Conservation (phyloP, 495 filamentous ascomycete species). For the Neurospora africana region DNA sequence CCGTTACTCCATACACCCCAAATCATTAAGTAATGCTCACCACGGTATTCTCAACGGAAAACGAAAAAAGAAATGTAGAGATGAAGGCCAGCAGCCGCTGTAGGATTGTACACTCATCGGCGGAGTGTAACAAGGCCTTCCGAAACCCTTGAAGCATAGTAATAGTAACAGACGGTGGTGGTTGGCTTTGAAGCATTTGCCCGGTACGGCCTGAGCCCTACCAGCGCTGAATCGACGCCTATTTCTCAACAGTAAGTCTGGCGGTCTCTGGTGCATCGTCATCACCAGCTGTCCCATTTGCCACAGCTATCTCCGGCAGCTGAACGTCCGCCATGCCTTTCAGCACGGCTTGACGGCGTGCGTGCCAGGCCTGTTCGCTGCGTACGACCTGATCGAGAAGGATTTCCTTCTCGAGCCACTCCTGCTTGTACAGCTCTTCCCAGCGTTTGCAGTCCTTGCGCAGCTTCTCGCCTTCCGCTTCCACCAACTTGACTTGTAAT, state of each 20-base stretch:
- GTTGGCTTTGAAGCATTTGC: background rate
- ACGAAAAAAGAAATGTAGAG: background rate
- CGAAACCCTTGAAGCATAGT: background rate
- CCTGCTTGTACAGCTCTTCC: constrained; percentile 56
- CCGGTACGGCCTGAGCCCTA: background rate
- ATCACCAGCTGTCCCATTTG: background rate
- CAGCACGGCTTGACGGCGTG: constrained; percentile 33
- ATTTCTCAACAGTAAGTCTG: background rate
- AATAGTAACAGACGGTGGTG: background rate
- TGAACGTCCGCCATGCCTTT: constrained; percentile 22
- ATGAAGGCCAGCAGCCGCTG: background rate
- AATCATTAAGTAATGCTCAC: background rate
- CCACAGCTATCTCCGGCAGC: background rate
- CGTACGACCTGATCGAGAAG: constrained; percentile 44
- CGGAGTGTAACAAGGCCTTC: background rate
- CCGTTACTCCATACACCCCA: background rate
- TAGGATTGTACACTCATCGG: background rate
- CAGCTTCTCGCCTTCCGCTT: constrained; percentile 56
- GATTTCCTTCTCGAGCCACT: constrained; percentile 79
- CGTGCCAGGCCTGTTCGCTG: constrained; percentile 41
- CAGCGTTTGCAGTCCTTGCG: constrained; percentile 51
- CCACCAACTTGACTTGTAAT: constrained; percentile 71
- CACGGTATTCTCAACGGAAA: background rate
- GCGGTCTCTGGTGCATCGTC: background rate
- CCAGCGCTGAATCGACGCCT: background rate